phyloP scores from a whole-genome alignment of 1,284 basidiomycete species.

The Heterobasidion occidentale region DNA sequence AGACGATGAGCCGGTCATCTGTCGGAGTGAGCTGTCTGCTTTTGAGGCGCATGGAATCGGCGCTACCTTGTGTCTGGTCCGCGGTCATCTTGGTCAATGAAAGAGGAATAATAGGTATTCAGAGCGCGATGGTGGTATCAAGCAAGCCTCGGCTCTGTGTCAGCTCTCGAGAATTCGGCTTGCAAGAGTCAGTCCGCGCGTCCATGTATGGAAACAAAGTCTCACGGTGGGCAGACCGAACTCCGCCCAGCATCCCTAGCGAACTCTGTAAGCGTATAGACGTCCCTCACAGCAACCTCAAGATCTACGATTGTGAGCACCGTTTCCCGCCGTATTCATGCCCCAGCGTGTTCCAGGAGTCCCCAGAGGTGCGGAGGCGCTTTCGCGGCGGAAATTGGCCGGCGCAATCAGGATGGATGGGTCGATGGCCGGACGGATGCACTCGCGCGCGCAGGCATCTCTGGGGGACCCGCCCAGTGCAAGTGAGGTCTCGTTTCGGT shows the following conservation, averaged over 20 bases:
- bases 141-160: too few relatives aligned
- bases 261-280: slow-evolving; percentile 20
- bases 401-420: slow-evolving; percentile 9
- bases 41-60: not conserved
- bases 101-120: not conserved
- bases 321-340: not conserved
- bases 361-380: not conserved
- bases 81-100: slow-evolving; percentile 3
- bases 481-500: slow-evolving; percentile 10
- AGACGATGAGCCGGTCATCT: slow-evolving; percentile 58
- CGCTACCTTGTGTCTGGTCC: slow-evolving; percentile 6
- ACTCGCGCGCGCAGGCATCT: slow-evolving; percentile 24
- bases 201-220: not conserved
- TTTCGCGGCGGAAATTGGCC: slow-evolving; percentile 2
- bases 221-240: not conserved
- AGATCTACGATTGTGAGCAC: slow-evolving; percentile 21
- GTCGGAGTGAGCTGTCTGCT: not conserved
- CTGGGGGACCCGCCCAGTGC: slow-evolving; percentile 25
- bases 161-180: too few relatives aligned
- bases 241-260: slow-evolving; percentile 3
- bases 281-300: slow-evolving; percentile 42
- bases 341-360: not conserved
- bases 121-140: too few relatives aligned
- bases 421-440: slow-evolving; percentile 13
- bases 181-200: not conserved